These are phyloP conservation scores for Quercus dentata DNA, from an alignment of 306 rosid genomes.

Conservation along the genomic window DNA sequence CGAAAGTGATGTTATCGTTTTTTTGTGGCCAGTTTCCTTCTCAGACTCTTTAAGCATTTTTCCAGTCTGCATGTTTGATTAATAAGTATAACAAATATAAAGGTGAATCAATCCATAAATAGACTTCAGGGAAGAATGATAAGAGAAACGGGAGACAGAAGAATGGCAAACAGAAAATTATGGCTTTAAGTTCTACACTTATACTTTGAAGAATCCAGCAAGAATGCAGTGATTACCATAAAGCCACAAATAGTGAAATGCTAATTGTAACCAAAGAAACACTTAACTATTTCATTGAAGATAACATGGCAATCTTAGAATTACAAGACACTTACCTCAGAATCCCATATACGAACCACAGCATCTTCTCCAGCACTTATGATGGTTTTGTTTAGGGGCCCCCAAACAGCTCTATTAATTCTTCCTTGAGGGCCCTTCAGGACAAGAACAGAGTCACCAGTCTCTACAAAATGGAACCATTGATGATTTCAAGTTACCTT, in stretches of 20 bases:
- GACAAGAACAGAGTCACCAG: conserved; percentile 61
- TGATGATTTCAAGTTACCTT: not conserved
- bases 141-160: not conserved
- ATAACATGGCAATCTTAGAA: not conserved
- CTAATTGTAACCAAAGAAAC: not conserved
- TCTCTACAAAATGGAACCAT: conserved; percentile 46
- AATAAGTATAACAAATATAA: not conserved
- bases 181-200: not conserved
- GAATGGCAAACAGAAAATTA: not conserved
- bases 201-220: not conserved
- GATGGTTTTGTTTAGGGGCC: conserved; percentile 74
- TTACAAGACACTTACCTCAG: conserved; percentile 52
- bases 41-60: conserved; percentile 66
- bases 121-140: not conserved
- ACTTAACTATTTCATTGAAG: not conserved
- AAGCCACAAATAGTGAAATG: not conserved
- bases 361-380: conserved; percentile 94
- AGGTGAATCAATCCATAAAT: not conserved
- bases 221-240: not conserved
- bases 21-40: conserved; percentile 79
- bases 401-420: conserved; percentile 94
- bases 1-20: conserved; percentile 62
- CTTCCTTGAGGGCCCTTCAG: conserved; percentile 90
- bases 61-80: conserved; percentile 57
- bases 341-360: conserved; percentile 80